Percentiles rank a stretch among this genome's conserved stretches.
Conservation (phyloP, 371 early-diverging fungal species). For the Lichtheimia ornata region DNA sequence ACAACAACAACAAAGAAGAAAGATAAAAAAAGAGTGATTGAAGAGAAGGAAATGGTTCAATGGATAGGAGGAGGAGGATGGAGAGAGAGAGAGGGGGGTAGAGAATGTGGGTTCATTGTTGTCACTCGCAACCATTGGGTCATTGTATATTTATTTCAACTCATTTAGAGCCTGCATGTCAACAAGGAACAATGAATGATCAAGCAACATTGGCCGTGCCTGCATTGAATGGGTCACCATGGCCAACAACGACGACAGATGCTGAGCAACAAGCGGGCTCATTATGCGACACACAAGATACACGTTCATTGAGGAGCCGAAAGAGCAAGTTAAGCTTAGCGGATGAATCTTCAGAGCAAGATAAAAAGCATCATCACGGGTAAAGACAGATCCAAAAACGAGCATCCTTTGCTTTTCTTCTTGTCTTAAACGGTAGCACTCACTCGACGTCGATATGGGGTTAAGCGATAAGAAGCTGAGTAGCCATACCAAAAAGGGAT, state of each 20-base stretch:
- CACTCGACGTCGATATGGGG: neutral
- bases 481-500: constrained; percentile 11
- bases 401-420: constrained; percentile 6
- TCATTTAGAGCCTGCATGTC: neutral
- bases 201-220: neutral
- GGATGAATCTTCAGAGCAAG: neutral
- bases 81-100: too few relatives aligned
- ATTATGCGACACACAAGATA: neutral
- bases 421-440: neutral
- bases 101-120: neutral
- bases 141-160: neutral
- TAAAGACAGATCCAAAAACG: neutral
- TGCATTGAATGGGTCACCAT: too few relatives aligned
- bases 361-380: neutral
- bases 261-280: neutral
- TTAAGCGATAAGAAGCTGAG: constrained; percentile 7
- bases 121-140: neutral
- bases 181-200: neutral
- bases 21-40: too few relatives aligned
- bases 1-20: too few relatives aligned
- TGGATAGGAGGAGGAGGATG: too few relatives aligned
- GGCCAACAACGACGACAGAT: neutral
- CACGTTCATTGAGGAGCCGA: constrained; percentile 1
- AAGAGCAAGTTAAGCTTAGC: constrained; percentile 6
- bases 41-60: too few relatives aligned